Conservation (phyloP, 495 filamentous ascomycete genomes). For the Filosporella fistucella region DNA sequence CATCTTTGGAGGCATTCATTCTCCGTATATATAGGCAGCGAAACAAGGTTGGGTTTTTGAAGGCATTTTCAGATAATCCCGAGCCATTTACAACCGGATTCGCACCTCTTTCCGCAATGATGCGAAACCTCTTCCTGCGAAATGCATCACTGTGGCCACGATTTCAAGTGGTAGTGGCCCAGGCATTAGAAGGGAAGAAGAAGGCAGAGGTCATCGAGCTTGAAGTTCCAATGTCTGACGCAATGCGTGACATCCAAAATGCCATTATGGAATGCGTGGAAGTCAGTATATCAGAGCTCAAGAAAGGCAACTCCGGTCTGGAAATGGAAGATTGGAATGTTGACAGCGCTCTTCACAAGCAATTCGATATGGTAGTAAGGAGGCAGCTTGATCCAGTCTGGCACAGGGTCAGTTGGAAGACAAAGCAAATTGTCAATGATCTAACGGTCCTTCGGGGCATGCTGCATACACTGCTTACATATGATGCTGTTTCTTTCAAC, state of each 20-base stretch:
- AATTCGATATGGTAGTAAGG: slow-evolving; percentile 83
- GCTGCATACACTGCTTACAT: slow-evolving; percentile 77
- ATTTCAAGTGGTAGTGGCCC: slow-evolving; percentile 87
- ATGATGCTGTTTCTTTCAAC: slow-evolving; percentile 88
- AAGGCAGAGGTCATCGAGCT: slow-evolving; percentile 97
- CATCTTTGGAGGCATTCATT: slow-evolving; percentile 91
- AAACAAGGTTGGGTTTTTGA: slow-evolving; percentile 90
- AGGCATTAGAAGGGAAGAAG: slow-evolving; percentile 84
- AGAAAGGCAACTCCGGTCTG: slow-evolving; percentile 80
- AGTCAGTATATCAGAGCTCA: slow-evolving; percentile 84
- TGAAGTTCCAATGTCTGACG: slow-evolving; percentile 93
- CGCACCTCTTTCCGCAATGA: slow-evolving; percentile 82
- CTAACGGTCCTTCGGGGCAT: slow-evolving; percentile 81
- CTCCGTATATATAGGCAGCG: slow-evolving; percentile 87
- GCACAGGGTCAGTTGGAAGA: slow-evolving; percentile 94
- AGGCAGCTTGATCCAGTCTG: slow-evolving; percentile 94
- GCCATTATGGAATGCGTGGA: slow-evolving; percentile 96
- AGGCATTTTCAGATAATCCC: slow-evolving; percentile 93
- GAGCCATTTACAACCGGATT: slow-evolving; percentile 91
- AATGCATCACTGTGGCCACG: slow-evolving; percentile 89
- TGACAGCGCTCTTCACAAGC: slow-evolving; percentile 88
- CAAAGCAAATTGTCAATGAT: slow-evolving; percentile 88
- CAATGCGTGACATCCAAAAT: slow-evolving; percentile 89
- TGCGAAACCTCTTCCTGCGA: slow-evolving; percentile 87
- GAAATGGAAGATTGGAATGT: slow-evolving; percentile 98